phyloP scores from a whole-genome alignment of 352 stramenopile genomes.

The Globisporangium polare region DNA sequence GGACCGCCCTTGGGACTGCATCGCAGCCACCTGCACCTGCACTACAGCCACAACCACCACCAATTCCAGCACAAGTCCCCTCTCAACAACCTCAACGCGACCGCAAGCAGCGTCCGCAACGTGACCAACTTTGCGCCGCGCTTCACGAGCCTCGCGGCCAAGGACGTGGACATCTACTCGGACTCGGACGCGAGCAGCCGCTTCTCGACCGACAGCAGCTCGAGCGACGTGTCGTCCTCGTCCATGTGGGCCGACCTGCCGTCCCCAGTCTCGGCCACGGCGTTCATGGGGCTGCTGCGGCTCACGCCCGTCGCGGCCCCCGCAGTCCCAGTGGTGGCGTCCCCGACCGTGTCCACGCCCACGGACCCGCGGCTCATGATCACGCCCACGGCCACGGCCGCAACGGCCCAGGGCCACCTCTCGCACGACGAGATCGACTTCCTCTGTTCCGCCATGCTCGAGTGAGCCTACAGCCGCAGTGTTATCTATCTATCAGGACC shows the following conservation, averaged over 20 bases:
- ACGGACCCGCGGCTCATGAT: conserved; percentile 7
- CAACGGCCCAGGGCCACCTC: conserved; percentile 33
- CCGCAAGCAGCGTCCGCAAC: conserved; percentile 9
- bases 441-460: conserved; percentile 76
- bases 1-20: background rate
- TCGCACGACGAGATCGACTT: conserved; percentile 87
- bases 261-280: conserved; percentile 13
- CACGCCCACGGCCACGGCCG: conserved; percentile 5
- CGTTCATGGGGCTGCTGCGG: conserved; percentile 12
- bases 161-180: conserved; percentile 60
- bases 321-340: conserved; percentile 15
- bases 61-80: conserved; percentile 2
- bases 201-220: conserved; percentile 48
- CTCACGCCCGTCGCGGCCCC: conserved; percentile 17
- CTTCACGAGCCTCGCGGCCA: conserved; percentile 27
- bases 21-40: conserved; percentile 12
- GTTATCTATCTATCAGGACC: conserved; percentile 11
- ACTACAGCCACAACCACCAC: conserved; percentile 13
- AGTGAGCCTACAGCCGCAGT: conserved; percentile 27
- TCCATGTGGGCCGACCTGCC: conserved; percentile 64
- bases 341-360: conserved; percentile 10
- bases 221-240: conserved; percentile 41
- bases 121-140: conserved; percentile 14
- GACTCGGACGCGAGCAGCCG: conserved; percentile 60
- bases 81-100: background rate